Evolutionary conservation across 2,329 filamentous ascomycete species (phyloP), one percentile per base, ranked within the genome.

Genomic region (Curvularia spicifera): DNA sequence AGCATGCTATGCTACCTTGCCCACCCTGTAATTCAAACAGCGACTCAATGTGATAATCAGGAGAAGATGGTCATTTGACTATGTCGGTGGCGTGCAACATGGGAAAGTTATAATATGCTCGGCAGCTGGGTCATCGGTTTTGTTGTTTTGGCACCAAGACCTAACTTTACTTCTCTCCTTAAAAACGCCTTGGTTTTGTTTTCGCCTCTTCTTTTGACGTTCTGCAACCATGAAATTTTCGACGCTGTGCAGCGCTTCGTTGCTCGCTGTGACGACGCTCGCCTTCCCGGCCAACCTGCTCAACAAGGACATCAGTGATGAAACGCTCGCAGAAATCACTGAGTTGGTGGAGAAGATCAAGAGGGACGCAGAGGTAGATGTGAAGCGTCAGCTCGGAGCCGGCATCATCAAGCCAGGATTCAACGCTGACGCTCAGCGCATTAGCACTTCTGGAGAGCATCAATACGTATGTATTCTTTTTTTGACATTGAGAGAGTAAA

Each of bases 281-380:
- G 60, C 60, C 20, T 65, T 65, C n/a, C 62, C 62, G 20, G 48
- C 59, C 7, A 58, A 29, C 45, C 18, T 64, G 31, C 48, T 64
- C 53, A 50, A 62, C 20, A 28, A 22, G 9, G 61, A 64, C 24
- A 62, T 62, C 18, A 57, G 59, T 40, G 51, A 46, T n/a, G 51
- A 47, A 12, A 51, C 51, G 4, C 53, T 64, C 39, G 62, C 59
- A 22, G 56, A 64, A 51, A 47, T 60, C 24, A 57, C 55, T 26
- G 47, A 31, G 29, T 24, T 65, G 39, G 53, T 57, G n/a, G 60
- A 48, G 37, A 65, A 45, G 37, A 63, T 65, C 5, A 31, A 60
- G 31, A 48, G 51, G 22, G 22, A 24, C 22, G 22, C 22, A 12
- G 51, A 63, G 42, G 6, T 20, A 2, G 42, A 15, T 33, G 6